Evolutionary conservation across 2,329 filamentous ascomycete species (phyloP), one percentile per base, ranked within the genome.

Genomic region (Aspergillus aculeatinus): DNA sequence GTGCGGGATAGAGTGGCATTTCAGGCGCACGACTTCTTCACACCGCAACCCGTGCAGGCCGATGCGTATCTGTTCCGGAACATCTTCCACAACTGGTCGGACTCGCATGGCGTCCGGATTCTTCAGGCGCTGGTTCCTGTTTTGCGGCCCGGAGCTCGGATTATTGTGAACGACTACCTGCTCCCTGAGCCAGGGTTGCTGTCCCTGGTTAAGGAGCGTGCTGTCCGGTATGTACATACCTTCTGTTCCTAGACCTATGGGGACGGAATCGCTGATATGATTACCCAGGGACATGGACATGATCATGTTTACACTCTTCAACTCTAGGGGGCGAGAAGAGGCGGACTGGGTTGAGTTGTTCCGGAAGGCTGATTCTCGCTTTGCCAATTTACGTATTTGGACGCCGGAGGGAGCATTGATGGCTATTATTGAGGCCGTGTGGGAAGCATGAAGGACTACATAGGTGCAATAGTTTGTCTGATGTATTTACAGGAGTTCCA

Each of bases 11-110:
- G 33, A 5, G 27, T 58, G 7, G 11, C 14, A 7, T 53, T 58
- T 23, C 21, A 25, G n/a, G 56, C 50, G 23, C 49, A 58, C 9
- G 49, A 58, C 42, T 58, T 58, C 35, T 58, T 58, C 49, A n/a
- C 48, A 12, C 19, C 42, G 2, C 57, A 59, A 44, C 19, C 35
- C 1, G 27, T 47, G 7, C 16, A 25, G 11, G 57, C 51, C 16
- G 44, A 59, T 19, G 23, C 23, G 11, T 59, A 59, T 19, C 48
- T 59, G 2, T 33, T 59, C 5, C 57, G 57, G 4, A 48, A 21
- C 5, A 54, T 59, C 29, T 44, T 55, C 4, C 57, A 55, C 21
- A 49, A 59, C 11, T 59, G 57, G 51, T 48, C 57, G 1, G 57
- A 55, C 27, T 25, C 35, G 16, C 16, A 55, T 16, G 39, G 14